A percentile compares a stretch with the other conserved stretches of the same genome.
phyloP scores from a whole-genome alignment of 164 flowering plant species.

The Annona squamosa region DNA sequence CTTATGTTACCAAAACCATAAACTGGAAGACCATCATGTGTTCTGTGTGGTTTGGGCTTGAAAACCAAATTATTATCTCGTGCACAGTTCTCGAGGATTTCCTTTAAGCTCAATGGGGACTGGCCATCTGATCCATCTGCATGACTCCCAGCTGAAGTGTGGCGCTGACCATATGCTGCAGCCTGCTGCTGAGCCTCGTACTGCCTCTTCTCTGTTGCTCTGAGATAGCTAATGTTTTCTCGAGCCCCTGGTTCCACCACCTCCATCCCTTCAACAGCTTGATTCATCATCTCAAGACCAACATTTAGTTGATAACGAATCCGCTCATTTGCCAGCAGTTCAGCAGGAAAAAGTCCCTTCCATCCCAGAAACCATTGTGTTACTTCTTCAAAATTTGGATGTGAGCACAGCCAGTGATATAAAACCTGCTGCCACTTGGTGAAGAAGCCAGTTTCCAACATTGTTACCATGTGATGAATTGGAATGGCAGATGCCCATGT shows the following conservation, averaged over 20 bases:
- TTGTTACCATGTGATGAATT: conserved; percentile 67
- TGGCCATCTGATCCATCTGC: conserved; percentile 28
- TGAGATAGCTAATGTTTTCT: conserved; percentile 68
- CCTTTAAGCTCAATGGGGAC: conserved; percentile 68
- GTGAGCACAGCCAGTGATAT: conserved; percentile 79
- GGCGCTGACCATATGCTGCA: conserved; percentile 41
- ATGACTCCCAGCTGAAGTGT: conserved; percentile 26
- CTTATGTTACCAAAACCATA: conserved; percentile 85
- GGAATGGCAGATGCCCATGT: conserved; percentile 78
- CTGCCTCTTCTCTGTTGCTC: conserved; percentile 75
- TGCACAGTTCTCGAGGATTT: conserved; percentile 63
- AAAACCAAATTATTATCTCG: conserved; percentile 63
- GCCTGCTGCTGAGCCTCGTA: conserved; percentile 68
- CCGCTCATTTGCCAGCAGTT: conserved; percentile 69
- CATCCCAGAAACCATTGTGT: conserved; percentile 76
- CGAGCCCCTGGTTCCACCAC: conserved; percentile 73
- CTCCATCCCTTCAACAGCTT: conserved; percentile 65
- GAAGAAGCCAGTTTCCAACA: conserved; percentile 76
- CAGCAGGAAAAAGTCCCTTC: conserved; percentile 63
- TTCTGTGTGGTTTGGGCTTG: conserved; percentile 75
- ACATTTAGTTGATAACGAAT: conserved; percentile 54
- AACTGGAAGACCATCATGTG: conserved; percentile 73
- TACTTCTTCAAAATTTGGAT: conserved; percentile 78
- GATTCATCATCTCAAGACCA: conserved; percentile 83
- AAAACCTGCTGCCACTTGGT: conserved; percentile 82